These are phyloP conservation scores for Neurospora pannonica DNA, from an alignment of 495 filamentous ascomycete genomes.

Conservation along the genomic window DNA sequence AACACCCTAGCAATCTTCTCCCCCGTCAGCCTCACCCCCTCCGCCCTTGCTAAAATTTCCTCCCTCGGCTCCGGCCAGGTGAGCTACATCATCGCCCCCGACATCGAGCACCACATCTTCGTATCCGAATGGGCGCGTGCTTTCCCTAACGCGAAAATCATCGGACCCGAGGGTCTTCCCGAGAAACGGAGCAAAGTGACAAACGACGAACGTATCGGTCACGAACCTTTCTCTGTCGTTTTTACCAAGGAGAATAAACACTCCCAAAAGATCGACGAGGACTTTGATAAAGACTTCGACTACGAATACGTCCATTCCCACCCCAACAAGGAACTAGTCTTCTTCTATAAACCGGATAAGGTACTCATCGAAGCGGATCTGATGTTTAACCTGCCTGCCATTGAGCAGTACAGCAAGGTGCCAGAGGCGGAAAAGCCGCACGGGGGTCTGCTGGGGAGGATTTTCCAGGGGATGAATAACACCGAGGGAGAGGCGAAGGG, in stretches of 20 bases:
- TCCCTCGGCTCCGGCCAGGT: slow-evolving; percentile 55
- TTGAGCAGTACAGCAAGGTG: slow-evolving; percentile 68
- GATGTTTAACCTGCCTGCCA: slow-evolving; percentile 82
- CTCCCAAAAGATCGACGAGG: slow-evolving; percentile 52
- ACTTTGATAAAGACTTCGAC: slow-evolving; percentile 82
- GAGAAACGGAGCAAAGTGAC: slow-evolving; percentile 65
- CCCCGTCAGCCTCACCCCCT: slow-evolving; percentile 40
- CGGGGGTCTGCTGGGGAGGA: slow-evolving; percentile 50
- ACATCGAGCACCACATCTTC: slow-evolving; percentile 91
- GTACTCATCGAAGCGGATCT: slow-evolving; percentile 89
- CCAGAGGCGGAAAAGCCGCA: slow-evolving; percentile 43
- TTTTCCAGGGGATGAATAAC: slow-evolving; percentile 52
- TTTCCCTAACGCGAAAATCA: slow-evolving; percentile 66
- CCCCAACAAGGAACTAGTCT: slow-evolving; percentile 76
- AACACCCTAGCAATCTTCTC: slow-evolving; percentile 86
- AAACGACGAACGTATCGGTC: slow-evolving; percentile 48
- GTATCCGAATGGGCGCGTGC: slow-evolving; percentile 71
- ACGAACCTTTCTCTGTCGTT: slow-evolving; percentile 59
- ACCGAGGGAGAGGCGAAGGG: slow-evolving; percentile 56
- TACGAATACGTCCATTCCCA: slow-evolving; percentile 76
- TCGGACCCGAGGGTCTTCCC: slow-evolving; percentile 76
- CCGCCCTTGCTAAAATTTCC: too few relatives aligned
- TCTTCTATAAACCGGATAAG: slow-evolving; percentile 68
- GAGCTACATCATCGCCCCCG: slow-evolving; percentile 74
- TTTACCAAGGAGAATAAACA: slow-evolving; percentile 49